Percentiles rank a stretch among this genome's conserved stretches.
Conservation (phyloP, 1,284 basidiomycete genomes). For the Leccinum proliferum region DNA sequence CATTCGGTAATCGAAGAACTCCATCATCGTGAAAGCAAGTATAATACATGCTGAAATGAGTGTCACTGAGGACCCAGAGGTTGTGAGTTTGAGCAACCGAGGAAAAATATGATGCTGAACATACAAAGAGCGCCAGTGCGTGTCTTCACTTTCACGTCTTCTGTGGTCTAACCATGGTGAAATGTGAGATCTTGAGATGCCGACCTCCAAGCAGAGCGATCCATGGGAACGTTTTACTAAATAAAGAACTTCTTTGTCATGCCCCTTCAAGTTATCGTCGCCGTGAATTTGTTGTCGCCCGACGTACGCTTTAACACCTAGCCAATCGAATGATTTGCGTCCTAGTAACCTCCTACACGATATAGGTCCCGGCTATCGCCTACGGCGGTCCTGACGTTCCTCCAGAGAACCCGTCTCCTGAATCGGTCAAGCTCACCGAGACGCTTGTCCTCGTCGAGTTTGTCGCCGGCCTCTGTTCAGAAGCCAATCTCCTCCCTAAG, state of each 20-base stretch:
- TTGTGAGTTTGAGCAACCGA: background rate
- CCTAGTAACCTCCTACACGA: background rate
- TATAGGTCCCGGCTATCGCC: slow-evolving; percentile 40
- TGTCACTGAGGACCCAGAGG: slow-evolving; percentile 62
- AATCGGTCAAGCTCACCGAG: slow-evolving; percentile 41
- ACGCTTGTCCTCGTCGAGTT: slow-evolving; percentile 43
- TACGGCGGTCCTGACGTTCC: slow-evolving; percentile 39
- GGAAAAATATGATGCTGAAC: slow-evolving; percentile 27
- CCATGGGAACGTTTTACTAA: no score
- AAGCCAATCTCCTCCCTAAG: slow-evolving; percentile 34
- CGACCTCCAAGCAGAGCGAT: no score
- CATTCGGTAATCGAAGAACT: slow-evolving; percentile 93
- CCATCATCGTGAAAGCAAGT: slow-evolving; percentile 84
- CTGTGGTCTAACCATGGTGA: slow-evolving; percentile 71
- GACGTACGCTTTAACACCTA: no score
- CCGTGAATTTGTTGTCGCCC: no score
- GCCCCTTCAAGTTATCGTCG: no score
- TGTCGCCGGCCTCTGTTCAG: slow-evolving; percentile 39
- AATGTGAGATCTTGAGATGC: background rate
- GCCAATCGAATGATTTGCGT: no score
- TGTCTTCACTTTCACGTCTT: slow-evolving; percentile 98
- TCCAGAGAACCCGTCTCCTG: slow-evolving; percentile 37
- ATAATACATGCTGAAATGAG: slow-evolving; percentile 91
- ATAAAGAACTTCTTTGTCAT: no score
- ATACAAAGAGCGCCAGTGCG: slow-evolving; percentile 85